phyloP scores from a whole-genome alignment of 257 asterid species.

The Jacaranda copaia region DNA sequence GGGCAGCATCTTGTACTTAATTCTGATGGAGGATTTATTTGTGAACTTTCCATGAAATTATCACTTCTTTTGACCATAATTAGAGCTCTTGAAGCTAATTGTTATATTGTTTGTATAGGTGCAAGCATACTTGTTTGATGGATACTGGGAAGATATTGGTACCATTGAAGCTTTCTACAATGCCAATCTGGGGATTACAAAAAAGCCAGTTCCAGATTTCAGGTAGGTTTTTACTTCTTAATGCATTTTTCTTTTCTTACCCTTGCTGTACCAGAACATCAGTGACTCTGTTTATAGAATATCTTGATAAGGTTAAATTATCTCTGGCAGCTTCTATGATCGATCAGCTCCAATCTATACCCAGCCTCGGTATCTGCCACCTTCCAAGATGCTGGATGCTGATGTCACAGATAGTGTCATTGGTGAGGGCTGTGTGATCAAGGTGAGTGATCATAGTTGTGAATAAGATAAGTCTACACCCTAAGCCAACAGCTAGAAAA shows the following conservation, averaged over 20 bases:
- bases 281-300: slow-evolving; percentile 9
- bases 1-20: slow-evolving; percentile 15
- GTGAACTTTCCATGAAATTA: slow-evolving; percentile 16
- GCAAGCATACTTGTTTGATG: slow-evolving; percentile 94
- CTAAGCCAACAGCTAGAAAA: neutral
- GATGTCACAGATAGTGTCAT: slow-evolving; percentile 96
- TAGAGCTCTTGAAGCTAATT: slow-evolving; percentile 28
- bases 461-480: neutral
- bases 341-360: slow-evolving; percentile 97
- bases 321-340: slow-evolving; percentile 82
- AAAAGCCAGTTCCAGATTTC: slow-evolving; percentile 94
- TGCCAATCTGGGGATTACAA: slow-evolving; percentile 92
- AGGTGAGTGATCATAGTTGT: slow-evolving; percentile 56
- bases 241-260: neutral
- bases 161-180: slow-evolving; percentile 97
- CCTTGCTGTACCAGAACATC: slow-evolving; percentile 3
- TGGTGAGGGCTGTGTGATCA: slow-evolving; percentile 97
- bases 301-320: slow-evolving; percentile 32
- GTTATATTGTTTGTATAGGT: slow-evolving; percentile 53
- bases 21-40: slow-evolving; percentile 12
- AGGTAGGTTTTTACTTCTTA: slow-evolving; percentile 50
- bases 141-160: slow-evolving; percentile 99
- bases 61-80: neutral
- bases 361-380: slow-evolving; percentile 96
- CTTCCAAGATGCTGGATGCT: slow-evolving; percentile 98